Conservation (phyloP, 805 yeast genomes). For the Blastobotrys americana region DNA sequence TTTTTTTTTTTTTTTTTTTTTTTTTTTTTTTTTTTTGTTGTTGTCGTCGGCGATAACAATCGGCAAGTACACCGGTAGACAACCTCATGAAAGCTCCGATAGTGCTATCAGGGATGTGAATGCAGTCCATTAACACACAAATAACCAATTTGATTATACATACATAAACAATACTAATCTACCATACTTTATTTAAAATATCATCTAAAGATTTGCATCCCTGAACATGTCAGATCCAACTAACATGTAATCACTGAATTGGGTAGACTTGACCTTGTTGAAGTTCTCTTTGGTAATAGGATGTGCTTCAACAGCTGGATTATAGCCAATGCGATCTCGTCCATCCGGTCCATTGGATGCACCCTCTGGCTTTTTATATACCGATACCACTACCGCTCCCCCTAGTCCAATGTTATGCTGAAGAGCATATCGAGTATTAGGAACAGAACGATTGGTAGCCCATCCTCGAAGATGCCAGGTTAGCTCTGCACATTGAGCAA, state of each 20-base stretch:
- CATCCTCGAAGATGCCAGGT: conserved; percentile 25
- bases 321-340: conserved; percentile 19
- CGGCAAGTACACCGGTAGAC: background rate
- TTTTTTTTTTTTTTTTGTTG: too few species aligned
- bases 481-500: conserved; percentile 23
- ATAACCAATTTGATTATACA: too few species aligned
- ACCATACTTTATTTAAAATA: background rate
- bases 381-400: conserved; percentile 22
- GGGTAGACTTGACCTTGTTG: conserved; percentile 12
- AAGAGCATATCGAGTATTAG: conserved; percentile 16
- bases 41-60: too few species aligned
- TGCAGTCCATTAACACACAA: too few species aligned
- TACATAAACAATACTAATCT: background rate
- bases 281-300: conserved; percentile 12
- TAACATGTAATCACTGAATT: conserved; percentile 9
- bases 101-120: too few species aligned
- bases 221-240: conserved; percentile 5
- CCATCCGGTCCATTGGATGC: conserved; percentile 20
- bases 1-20: too few species aligned
- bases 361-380: conserved; percentile 19
- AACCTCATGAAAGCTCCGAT: too few species aligned
- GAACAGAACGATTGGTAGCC: conserved; percentile 23
- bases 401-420: conserved; percentile 25
- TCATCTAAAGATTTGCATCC: conserved; percentile 2
- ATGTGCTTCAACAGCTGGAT: conserved; percentile 22